Conservation (phyloP, 2,329 filamentous ascomycete genomes). For the Pseudogymnoascus sp. region DNA sequence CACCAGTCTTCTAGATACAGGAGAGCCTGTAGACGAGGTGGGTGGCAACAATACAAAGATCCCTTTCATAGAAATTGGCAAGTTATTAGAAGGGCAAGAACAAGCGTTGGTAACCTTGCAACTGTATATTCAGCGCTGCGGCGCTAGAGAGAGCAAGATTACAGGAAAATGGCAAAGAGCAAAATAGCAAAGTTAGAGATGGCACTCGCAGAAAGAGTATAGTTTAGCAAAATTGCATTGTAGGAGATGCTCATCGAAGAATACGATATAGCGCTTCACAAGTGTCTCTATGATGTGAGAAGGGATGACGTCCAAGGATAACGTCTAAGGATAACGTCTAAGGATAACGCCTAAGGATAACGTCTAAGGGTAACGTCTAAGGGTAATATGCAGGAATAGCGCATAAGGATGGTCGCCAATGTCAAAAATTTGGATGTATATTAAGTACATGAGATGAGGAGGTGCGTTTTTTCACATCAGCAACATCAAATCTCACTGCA, state of each 20-base stretch:
- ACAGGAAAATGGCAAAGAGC: background rate
- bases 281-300: background rate
- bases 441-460: background rate
- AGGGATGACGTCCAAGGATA: background rate
- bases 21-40: background rate
- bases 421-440: background rate
- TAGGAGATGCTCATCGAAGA: background rate
- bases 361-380: background rate
- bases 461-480: background rate
- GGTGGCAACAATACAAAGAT: background rate
- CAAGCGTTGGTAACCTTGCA: background rate
- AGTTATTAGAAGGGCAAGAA: background rate
- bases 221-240: background rate
- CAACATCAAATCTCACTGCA: background rate
- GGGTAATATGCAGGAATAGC: background rate
- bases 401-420: background rate
- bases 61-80: background rate
- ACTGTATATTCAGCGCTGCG: background rate
- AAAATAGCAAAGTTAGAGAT: background rate
- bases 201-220: background rate
- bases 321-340: background rate
- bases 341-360: background rate
- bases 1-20: background rate
- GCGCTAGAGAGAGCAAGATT: background rate
- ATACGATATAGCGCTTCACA: background rate